Evolutionary conservation across 2,329 filamentous ascomycete species (phyloP).

Genomic region (Sporothrix schenckii): DNA sequence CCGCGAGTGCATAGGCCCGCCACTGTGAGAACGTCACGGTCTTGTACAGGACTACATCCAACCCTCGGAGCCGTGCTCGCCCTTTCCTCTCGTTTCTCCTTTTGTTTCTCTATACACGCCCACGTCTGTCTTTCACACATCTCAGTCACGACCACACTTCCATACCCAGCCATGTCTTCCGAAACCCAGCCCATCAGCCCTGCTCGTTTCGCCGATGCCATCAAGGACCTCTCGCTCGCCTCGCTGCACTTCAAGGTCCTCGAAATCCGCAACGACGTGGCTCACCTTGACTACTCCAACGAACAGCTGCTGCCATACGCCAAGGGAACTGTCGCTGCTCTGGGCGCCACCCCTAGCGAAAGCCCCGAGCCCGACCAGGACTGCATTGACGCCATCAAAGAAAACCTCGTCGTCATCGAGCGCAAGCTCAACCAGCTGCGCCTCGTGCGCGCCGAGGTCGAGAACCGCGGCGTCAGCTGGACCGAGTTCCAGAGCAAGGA

Average conservation of each 20-base stretch:
- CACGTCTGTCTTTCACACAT: neutral
- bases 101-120: neutral
- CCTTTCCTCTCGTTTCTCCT: neutral
- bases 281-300: conserved; percentile 74
- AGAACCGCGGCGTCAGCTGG: conserved; percentile 60
- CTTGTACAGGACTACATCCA: too few relatives aligned
- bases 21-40: neutral
- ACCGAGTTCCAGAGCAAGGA: conserved; percentile 56
- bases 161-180: conserved; percentile 57
- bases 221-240: conserved; percentile 66
- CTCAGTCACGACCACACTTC: neutral
- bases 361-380: conserved; percentile 61
- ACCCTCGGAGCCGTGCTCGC: neutral
- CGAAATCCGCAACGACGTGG: conserved; percentile 74
- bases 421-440: conserved; percentile 68
- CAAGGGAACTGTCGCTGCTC: conserved; percentile 49
- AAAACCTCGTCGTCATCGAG: conserved; percentile 70
- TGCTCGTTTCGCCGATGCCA: conserved; percentile 66
- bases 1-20: neutral
- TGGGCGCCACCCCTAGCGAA: conserved; percentile 37
- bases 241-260: conserved; percentile 73
- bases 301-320: conserved; percentile 71
- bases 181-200: conserved; percentile 64
- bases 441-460: conserved; percentile 67
- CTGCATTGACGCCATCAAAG: conserved; percentile 72